Evolutionary conservation across 2,329 filamentous ascomycete species (phyloP), one percentile per base, ranked within the genome.

Genomic region (Alternaria arbusti): DNA sequence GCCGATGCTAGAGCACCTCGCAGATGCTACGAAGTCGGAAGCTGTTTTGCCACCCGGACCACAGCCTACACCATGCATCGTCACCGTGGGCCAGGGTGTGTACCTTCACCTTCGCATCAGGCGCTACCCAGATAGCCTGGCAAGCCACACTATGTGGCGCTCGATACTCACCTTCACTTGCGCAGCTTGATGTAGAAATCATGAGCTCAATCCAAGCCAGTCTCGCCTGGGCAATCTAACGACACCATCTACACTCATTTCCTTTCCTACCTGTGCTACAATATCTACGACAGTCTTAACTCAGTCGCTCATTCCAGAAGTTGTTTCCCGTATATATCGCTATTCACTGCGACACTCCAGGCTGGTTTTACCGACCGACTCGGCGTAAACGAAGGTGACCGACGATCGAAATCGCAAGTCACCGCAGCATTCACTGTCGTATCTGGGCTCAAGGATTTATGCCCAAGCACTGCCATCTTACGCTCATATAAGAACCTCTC

Each of bases 31-130:
- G n/a, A n/a, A n/a, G n/a, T n/a, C n/a, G n/a, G n/a, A n/a, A n/a
- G n/a, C n/a, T n/a, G 23, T 28, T 12, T 59, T 15, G 20, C 51
- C 23, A 46, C 25, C 45, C 43, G 4, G 12, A 47, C 25, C 7
- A 25, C 26, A 46, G 25, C 36, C 26, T 26, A 17, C 8, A 11
- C 17, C 30, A 43, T 28, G 17, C 22, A 26, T 22, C 22, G 12
- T 47, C 45, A 8, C n/a, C 15, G 10, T 17, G 22, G 22, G 3
- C 15, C 23, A 47, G 43, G 12, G 46, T 52, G 47, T 23, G 43
- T 51, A 44, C 66, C 54, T 69, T 69, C 66, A 70, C 66, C 57
- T 65, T 32, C 54, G 43, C 46, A 59, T 23, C 45, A 17, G 28
- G 46, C 54, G 59, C 43, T 43, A 6, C 36, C 36, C 0, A 40